phyloP scores from a whole-genome alignment of 768 basidiomycete genomes.

The Lactarius evosmus region DNA sequence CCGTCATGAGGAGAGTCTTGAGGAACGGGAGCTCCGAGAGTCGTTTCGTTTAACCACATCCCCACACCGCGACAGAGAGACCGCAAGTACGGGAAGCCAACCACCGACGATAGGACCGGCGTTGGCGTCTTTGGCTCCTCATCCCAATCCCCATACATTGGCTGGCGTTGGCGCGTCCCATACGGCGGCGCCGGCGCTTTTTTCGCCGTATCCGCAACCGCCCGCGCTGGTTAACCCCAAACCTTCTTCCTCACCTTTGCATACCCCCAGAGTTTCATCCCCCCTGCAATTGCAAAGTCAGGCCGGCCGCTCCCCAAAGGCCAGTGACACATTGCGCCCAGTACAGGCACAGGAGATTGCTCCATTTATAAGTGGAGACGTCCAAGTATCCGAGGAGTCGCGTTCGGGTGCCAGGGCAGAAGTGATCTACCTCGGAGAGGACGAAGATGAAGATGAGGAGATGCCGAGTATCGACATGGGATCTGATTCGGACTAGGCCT shows the following conservation, averaged over 20 bases:
- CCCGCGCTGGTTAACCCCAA: background rate
- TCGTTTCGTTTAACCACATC: slow-evolving; percentile 39
- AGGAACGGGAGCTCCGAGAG: slow-evolving; percentile 51
- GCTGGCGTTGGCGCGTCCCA: background rate
- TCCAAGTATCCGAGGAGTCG: background rate
- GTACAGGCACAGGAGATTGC: background rate
- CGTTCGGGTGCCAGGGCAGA: slow-evolving; percentile 1
- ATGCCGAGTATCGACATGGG: slow-evolving; percentile 76
- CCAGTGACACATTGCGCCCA: background rate
- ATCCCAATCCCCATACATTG: background rate
- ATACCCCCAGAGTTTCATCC: background rate
- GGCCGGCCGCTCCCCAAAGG: background rate
- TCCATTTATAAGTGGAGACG: slow-evolving; percentile 4
- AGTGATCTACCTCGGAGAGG: slow-evolving; percentile 28
- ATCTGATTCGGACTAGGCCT: slow-evolving; percentile 70
- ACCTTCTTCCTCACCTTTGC: background rate
- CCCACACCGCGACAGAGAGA: background rate
- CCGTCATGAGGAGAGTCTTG: slow-evolving; percentile 58
- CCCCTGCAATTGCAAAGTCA: background rate
- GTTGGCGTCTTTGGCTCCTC: background rate
- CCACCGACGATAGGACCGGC: background rate
- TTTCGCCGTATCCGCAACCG: background rate
- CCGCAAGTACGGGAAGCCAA: background rate
- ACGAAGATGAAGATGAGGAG: slow-evolving; percentile 62
- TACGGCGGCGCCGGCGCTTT: background rate